Evolutionary conservation across 805 yeast genomes (phyloP).

Genomic region (Wickerhamiella azyma): DNA sequence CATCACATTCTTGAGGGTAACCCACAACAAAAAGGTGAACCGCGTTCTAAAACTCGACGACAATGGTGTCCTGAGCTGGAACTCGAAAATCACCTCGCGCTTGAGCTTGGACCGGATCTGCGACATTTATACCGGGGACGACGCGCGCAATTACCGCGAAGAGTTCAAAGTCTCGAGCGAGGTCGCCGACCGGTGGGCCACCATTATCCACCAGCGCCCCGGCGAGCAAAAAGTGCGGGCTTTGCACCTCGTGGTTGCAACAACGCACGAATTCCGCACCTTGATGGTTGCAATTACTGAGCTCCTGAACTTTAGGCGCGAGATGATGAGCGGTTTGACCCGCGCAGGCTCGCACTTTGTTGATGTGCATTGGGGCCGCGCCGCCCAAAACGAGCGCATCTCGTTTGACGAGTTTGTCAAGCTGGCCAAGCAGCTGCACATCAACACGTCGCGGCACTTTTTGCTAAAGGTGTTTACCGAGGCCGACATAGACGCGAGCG

Average conservation of each 20-base stretch:
- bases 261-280: conserved; percentile 37
- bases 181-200: conserved; percentile 58
- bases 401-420: conserved; percentile 55
- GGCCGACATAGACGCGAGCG: conserved; percentile 38
- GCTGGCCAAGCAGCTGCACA: conserved; percentile 53
- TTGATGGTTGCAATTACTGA: conserved; percentile 42
- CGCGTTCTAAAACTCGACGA: conserved; percentile 44
- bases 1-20: conserved; percentile 48
- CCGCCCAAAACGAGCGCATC: conserved; percentile 18
- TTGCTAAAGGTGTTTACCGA: conserved; percentile 38
- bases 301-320: conserved; percentile 43
- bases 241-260: conserved; percentile 59
- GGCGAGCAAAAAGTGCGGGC: conserved; percentile 56
- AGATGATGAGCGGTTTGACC: conserved; percentile 47
- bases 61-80: conserved; percentile 47
- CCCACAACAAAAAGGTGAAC: conserved; percentile 53
- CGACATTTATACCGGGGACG: conserved; percentile 46
- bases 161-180: conserved; percentile 64
- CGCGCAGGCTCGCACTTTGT: conserved; percentile 52
- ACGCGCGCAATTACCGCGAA: conserved; percentile 75
- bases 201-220: conserved; percentile 53
- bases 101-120: conserved; percentile 50
- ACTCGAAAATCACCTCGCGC: conserved; percentile 31
- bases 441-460: conserved; percentile 47
- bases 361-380: conserved; percentile 43